Evolutionary conservation across 169 alveolate genomes (phyloP), one percentile per base, ranked within the genome.

Genomic region (Plasmodium knowlesi): DNA sequence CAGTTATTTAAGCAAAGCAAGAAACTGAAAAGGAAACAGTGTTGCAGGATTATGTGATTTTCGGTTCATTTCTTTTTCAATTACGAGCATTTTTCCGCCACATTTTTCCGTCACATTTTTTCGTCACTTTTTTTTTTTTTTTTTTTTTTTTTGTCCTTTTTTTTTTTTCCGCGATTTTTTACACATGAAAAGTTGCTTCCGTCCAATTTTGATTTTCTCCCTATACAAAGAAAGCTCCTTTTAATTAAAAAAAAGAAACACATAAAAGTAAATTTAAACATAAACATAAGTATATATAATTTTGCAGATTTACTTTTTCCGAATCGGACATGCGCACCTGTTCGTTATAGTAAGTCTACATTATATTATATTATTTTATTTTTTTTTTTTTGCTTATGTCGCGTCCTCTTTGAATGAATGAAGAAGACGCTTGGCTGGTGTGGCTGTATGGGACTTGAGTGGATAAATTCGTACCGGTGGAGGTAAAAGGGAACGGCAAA

Each of bases 1-100:
- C 95, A 90, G 39, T 81, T 90, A 78, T 90, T 90, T 34, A 90
- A 90, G 30, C 95, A 90, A 80, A 90, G 95, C 82, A 90, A 81
- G 74, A 90, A 90, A 50, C 95, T 90, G 32, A 90, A 90, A 73
- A 90, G 82, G 67, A 90, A 72, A 50, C 92, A 79, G 57, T 90
- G 95, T 39, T 90, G 95, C 41, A 81, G 79, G 61, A 30, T 90
- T 34, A 90, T 90, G 95, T 90, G 61, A 90, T 34, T 84, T 41
- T 82, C n/a, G 67, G 32, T 57, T 30, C 54, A 16, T 19, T 34
- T 71, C 32, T 84, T 37, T 19, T 32, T 39, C 32, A n/a, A 9
- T 22, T 37, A 43, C 74, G 43, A 25, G 30, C 74, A 22, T 34
- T 71, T 32, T 73, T n/a, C 78, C 30, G 34, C 16, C n/a, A 9